These are phyloP conservation scores for Kingdonia uniflora DNA, from an alignment of 164 flowering plant species.

Conservation along the genomic window DNA sequence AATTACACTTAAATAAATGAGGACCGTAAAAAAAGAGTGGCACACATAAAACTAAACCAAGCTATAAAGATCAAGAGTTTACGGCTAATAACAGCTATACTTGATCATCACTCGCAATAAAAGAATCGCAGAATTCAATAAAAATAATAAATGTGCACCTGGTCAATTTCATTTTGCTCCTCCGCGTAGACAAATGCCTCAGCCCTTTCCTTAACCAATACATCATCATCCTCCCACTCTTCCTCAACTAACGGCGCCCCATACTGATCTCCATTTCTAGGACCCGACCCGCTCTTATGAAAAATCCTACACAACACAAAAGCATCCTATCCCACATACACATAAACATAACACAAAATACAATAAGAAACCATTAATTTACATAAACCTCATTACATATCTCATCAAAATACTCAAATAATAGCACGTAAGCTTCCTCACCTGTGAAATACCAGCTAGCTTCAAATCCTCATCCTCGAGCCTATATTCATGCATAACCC, in stretches of 20 bases:
- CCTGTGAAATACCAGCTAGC: conserved; percentile 35
- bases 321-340: conserved; percentile 13
- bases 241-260: conserved; percentile 54
- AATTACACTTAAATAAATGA: too few relatives aligned
- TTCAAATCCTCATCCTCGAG: conserved; percentile 41
- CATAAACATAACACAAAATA: neutral
- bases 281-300: conserved; percentile 37
- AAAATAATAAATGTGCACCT: conserved; percentile 40
- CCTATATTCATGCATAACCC: conserved; percentile 88
- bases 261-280: conserved; percentile 50
- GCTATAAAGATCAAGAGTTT: too few relatives aligned
- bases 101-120: too few relatives aligned
- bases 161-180: conserved; percentile 13
- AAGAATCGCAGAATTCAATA: too few relatives aligned
- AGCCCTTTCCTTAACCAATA: conserved; percentile 18
- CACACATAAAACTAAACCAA: too few relatives aligned
- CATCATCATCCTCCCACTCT: conserved; percentile 42
- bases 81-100: too few relatives aligned
- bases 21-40: too few relatives aligned
- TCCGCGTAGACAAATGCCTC: too few relatives aligned
- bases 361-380: too few relatives aligned
- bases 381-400: too few relatives aligned
- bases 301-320: conserved; percentile 25
- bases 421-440: conserved; percentile 2
- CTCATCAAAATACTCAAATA: neutral